These are phyloP conservation scores for Vinca minor DNA, from an alignment of 257 asterid species.

Conservation along the genomic window DNA sequence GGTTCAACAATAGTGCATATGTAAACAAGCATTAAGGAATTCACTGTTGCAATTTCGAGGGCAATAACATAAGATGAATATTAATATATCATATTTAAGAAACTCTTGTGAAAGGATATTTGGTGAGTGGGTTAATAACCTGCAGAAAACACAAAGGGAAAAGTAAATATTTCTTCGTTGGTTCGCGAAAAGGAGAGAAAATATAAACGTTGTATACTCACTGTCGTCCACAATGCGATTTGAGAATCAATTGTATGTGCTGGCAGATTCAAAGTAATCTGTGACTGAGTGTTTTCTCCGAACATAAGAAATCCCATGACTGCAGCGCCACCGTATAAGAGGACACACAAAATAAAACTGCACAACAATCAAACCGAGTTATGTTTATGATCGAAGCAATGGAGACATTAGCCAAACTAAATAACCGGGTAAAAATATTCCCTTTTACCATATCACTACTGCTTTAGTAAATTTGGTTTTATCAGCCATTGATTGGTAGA, in stretches of 20 bases:
- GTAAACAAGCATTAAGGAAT: conserved; percentile 47
- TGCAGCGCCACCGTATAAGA: conserved; percentile 66
- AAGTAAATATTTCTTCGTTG: conserved; percentile 1
- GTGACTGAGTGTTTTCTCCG: conserved; percentile 61
- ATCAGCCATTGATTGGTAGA: conserved; percentile 90
- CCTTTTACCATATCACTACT: conserved; percentile 44
- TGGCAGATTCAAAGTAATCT: conserved; percentile 77
- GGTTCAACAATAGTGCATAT: conserved; percentile 76
- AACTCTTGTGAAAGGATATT: conserved; percentile 51
- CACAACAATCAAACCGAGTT: conserved; percentile 11
- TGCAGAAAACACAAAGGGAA: conserved; percentile 34
- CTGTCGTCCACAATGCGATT: conserved; percentile 79
- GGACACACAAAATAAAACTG: conserved; percentile 60
- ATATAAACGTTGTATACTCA: conserved; percentile 18
- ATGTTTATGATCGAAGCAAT: background rate
- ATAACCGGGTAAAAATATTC: background rate
- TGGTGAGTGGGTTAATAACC: conserved; percentile 74
- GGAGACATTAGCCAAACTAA: background rate
- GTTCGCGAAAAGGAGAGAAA: background rate
- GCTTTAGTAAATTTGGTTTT: conserved; percentile 67
- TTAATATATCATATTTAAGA: background rate
- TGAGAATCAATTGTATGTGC: conserved; percentile 42
- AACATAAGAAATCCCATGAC: conserved; percentile 68
- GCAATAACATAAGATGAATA: background rate
- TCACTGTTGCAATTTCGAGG: background rate